These are phyloP conservation scores for Tolypocladium paradoxum DNA, from an alignment of 2,329 filamentous ascomycete species.

Conservation along the genomic window DNA sequence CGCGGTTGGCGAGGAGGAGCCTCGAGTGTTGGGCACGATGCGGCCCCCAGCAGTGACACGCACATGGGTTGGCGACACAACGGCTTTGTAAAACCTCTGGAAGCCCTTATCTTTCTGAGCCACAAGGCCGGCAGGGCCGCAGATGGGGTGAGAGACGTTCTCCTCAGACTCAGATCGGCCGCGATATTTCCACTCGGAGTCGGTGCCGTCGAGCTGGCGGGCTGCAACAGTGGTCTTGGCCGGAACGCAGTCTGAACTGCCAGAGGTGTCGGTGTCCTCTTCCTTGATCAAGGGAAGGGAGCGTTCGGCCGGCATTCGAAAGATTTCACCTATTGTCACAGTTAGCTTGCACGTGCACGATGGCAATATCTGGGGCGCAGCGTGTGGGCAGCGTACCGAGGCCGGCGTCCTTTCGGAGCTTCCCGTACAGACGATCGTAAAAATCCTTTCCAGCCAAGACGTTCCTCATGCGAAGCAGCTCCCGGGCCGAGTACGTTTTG, in stretches of 20 bases:
- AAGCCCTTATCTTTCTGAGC: conserved; percentile 56
- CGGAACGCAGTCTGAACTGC: conserved; percentile 1
- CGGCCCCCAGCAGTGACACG: conserved; percentile 56
- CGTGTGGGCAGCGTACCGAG: conserved; percentile 23
- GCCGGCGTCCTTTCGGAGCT: conserved; percentile 27
- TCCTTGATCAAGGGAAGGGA: conserved; percentile 20
- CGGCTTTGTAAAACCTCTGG: conserved; percentile 55
- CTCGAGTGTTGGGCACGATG: conserved; percentile 54
- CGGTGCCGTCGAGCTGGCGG: conserved; percentile 28
- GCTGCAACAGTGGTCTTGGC: conserved; percentile 9
- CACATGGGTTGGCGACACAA: conserved; percentile 56
- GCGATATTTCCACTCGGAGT: conserved; percentile 32
- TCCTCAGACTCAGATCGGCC: conserved; percentile 34
- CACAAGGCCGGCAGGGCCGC: conserved; percentile 39
- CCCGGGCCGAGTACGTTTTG: conserved; percentile 30
- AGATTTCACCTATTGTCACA: conserved; percentile 16
- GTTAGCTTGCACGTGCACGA: neutral
- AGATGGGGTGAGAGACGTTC: conserved; percentile 34
- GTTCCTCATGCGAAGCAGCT: conserved; percentile 29
- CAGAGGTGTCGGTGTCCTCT: conserved; percentile 11
- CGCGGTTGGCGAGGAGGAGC: conserved; percentile 37
- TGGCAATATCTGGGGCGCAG: neutral
- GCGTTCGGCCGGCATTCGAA: conserved; percentile 16
- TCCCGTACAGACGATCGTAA: conserved; percentile 16
- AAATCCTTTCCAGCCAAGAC: conserved; percentile 14